These are phyloP conservation scores for Tolypocladium album DNA, from an alignment of 2,329 filamentous ascomycete species.

Conservation along the genomic window DNA sequence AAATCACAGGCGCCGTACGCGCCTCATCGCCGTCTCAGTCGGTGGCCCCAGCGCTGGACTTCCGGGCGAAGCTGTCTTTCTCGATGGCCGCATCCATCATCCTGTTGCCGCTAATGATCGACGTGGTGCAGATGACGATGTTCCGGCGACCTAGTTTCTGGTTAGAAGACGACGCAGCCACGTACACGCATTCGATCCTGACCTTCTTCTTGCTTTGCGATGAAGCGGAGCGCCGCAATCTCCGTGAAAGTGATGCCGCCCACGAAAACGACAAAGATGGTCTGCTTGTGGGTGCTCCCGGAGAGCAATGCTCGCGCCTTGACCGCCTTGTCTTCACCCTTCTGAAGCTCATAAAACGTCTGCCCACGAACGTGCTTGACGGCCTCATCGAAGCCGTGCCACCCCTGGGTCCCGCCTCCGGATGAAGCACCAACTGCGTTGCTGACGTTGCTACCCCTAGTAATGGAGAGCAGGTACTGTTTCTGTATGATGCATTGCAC, in stretches of 20 bases:
- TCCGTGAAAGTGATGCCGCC: constrained; percentile 97
- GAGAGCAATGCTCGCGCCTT: constrained; percentile 77
- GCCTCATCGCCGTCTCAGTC: neutral
- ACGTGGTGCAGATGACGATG: constrained; percentile 87
- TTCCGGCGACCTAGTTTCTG: constrained; percentile 53
- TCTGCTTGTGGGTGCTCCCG: constrained; percentile 69
- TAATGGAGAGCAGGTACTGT: constrained; percentile 63
- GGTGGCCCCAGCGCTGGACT: constrained; percentile 8
- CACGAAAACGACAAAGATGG: constrained; percentile 90
- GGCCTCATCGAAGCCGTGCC: constrained; percentile 88
- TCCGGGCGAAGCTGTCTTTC: constrained; percentile 44
- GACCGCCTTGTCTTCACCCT: constrained; percentile 84
- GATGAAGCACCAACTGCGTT: constrained; percentile 17
- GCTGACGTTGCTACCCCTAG: constrained; percentile 44
- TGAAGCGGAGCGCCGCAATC: constrained; percentile 85
- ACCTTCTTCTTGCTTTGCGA: constrained; percentile 74
- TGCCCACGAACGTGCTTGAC: constrained; percentile 79
- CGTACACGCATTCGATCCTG: constrained; percentile 11
- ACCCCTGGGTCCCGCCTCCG: constrained; percentile 61
- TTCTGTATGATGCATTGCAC: constrained; percentile 93
- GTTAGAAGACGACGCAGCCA: constrained; percentile 6
- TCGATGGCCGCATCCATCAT: constrained; percentile 84
- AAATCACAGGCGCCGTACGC: neutral
- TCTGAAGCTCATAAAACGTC: constrained; percentile 87
- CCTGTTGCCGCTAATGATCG: constrained; percentile 77